Conservation (phyloP, 768 basidiomycete species). For the Ephemerocybe angulata region DNA sequence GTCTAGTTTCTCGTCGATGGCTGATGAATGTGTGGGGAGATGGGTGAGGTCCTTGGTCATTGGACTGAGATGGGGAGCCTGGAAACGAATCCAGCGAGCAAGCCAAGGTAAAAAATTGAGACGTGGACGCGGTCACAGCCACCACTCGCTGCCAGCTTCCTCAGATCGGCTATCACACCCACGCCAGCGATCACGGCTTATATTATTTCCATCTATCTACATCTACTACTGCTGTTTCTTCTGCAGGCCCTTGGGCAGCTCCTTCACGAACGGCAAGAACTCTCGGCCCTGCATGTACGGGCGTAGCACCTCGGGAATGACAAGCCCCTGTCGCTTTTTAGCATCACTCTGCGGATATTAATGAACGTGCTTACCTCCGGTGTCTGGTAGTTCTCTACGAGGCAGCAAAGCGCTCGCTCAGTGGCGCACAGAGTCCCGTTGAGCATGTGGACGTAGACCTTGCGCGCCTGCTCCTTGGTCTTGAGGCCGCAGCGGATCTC, state of each 20-base stretch:
- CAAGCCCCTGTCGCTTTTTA: slow-evolving; percentile 62
- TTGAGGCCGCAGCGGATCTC: slow-evolving; percentile 94
- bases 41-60: slow-evolving; percentile 20
- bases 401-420: slow-evolving; percentile 91
- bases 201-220: slow-evolving; percentile 1
- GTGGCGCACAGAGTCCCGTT: slow-evolving; percentile 98
- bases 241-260: slow-evolving; percentile 73
- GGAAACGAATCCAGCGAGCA: not conserved
- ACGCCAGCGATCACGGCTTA: not conserved
- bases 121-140: not conserved
- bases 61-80: not conserved
- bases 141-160: not conserved
- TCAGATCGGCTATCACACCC: not conserved
- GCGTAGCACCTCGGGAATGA: slow-evolving; percentile 83
- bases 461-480: slow-evolving; percentile 82
- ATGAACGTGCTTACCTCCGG: slow-evolving; percentile 59
- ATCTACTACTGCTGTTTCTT: slow-evolving; percentile 54
- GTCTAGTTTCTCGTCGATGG: slow-evolving; percentile 38
- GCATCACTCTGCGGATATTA: not conserved
- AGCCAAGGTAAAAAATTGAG: not conserved
- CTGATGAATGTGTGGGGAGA: slow-evolving; percentile 42
- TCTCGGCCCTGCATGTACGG: slow-evolving; percentile 96
- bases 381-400: slow-evolving; percentile 99
- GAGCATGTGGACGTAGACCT: slow-evolving; percentile 97
- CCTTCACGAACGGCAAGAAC: slow-evolving; percentile 83